Evolutionary conservation across 169 alveolate genomes (phyloP), one percentile per base, ranked within the genome.

Genomic region (Eimeria necatrix): DNA sequence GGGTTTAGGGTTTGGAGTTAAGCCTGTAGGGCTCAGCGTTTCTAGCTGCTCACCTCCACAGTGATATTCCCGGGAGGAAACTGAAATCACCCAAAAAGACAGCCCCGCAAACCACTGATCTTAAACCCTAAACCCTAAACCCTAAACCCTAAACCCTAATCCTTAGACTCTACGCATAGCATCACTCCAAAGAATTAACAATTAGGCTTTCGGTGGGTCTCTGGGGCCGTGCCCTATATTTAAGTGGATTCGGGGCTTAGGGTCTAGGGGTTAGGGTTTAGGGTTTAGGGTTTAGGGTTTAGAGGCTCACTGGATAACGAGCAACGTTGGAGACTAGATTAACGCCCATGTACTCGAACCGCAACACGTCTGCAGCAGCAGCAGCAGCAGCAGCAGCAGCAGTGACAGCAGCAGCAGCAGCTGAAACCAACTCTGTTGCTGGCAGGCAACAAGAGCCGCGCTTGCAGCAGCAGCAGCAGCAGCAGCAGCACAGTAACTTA

Each of bases 341-440:
- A 32, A 22, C 90, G 5, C 73, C 90, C n/a, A 49, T 81, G 70
- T 52, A 81, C n/a, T n/a, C 18, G n/a, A 81, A 53, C n/a, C 71
- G 64, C 90, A 81, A 20, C 16, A 12, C 5, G 18, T 4, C 90
- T 81, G 71, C 48, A 53, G 18, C 41, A 53, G 41, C 80, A 68
- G 49, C 10, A n/a, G 80, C 80, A 68, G 6, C 80, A 20, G 56
- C 74, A 56, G 74, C 76, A 56, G 56, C 91, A 53, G 91, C 91
- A 53, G 74, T 53, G 22, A 41, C 61, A 8, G 46, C 48, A 5
- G 61, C 4, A 18, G 41, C 64, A 49, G 46, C 12, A 49, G 26
- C 32, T 46, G 46, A 2, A 14, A 8, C 87, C 26, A 78, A 4
- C 87, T 9, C 24, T 60, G 46, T 12, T 60, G 46, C 61, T 9